phyloP scores from a whole-genome alignment of 1,284 basidiomycete species.

The Cryptococcus floricola region DNA sequence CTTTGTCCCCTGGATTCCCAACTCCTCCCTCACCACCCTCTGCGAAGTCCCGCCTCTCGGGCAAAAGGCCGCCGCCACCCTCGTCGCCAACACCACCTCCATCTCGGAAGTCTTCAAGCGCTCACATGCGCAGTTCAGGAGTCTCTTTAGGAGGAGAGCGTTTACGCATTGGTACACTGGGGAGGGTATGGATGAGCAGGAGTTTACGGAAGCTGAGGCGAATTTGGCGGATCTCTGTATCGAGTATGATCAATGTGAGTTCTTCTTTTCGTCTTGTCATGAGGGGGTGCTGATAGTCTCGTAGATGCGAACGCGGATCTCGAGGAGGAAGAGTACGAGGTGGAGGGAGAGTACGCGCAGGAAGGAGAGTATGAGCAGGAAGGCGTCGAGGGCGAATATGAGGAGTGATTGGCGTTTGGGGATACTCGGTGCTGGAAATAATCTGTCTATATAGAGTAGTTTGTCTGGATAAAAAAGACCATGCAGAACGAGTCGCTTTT shows the following conservation, averaged over 20 bases:
- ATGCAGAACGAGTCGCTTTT: no score
- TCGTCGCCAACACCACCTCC: constrained; percentile 77
- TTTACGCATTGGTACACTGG: constrained; percentile 78
- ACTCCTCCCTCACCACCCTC: constrained; percentile 53
- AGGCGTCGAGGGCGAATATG: constrained; percentile 7
- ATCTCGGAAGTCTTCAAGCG: constrained; percentile 88
- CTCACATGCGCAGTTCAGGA: constrained; percentile 66
- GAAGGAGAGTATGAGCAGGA: constrained; percentile 1
- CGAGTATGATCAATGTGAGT: constrained; percentile 45
- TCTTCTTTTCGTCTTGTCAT: no score
- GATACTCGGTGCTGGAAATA: no score
- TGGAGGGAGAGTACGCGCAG: background rate
- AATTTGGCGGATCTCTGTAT: constrained; percentile 45
- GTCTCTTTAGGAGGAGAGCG: constrained; percentile 66
- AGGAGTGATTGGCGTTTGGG: constrained; percentile 6
- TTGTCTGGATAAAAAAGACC: no score
- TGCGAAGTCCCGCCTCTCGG: constrained; percentile 80
- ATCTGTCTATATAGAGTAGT: no score
- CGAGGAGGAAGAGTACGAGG: constrained; percentile 31
- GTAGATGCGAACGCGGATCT: constrained; percentile 30
- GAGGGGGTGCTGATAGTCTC: background rate
- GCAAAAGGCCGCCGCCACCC: constrained; percentile 69
- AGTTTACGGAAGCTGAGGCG: constrained; percentile 68
- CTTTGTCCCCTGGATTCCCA: constrained; percentile 45
- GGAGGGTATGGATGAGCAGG: constrained; percentile 88